These are phyloP conservation scores for Microstroma glucosiphilum DNA, from an alignment of 1,284 basidiomycete genomes.

Conservation along the genomic window DNA sequence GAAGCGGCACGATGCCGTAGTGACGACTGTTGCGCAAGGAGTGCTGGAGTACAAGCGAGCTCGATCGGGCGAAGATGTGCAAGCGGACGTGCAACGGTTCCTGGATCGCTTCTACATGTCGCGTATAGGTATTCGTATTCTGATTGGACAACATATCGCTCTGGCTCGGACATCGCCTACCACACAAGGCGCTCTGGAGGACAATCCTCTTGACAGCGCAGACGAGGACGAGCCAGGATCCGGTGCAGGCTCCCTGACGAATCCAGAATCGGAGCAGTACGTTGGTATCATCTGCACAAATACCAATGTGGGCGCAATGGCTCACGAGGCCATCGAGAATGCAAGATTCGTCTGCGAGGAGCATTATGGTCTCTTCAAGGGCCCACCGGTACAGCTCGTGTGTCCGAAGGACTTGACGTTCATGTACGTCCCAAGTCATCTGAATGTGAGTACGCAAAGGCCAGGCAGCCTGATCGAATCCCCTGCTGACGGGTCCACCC, in stretches of 20 bases:
- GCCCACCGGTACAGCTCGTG: constrained; percentile 91
- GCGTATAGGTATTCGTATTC: constrained; percentile 64
- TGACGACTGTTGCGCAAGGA: constrained; percentile 83
- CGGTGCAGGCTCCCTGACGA: constrained; percentile 1
- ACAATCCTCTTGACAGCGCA: background rate
- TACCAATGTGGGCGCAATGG: constrained; percentile 56
- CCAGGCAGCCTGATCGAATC: constrained; percentile 18
- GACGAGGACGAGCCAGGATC: constrained; percentile 4
- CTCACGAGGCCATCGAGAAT: constrained; percentile 94
- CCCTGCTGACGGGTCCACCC: background rate
- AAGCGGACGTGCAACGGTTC: constrained; percentile 87
- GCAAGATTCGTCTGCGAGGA: constrained; percentile 97
- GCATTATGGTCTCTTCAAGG: constrained; percentile 80
- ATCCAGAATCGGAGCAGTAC: constrained; percentile 59
- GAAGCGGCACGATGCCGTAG: constrained; percentile 89
- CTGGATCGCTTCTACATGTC: constrained; percentile 96
- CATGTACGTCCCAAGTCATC: constrained; percentile 90
- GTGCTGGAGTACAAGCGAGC: constrained; percentile 61
- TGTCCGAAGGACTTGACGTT: constrained; percentile 83
- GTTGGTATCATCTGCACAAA: constrained; percentile 98
- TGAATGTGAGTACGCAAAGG: constrained; percentile 27
- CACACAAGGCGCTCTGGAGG: constrained; percentile 14
- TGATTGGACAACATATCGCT: constrained; percentile 50
- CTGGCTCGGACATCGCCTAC: constrained; percentile 28
- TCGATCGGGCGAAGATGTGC: constrained; percentile 56